Conservation (phyloP, 345 rosid species). For the Corchorus capsularis region DNA sequence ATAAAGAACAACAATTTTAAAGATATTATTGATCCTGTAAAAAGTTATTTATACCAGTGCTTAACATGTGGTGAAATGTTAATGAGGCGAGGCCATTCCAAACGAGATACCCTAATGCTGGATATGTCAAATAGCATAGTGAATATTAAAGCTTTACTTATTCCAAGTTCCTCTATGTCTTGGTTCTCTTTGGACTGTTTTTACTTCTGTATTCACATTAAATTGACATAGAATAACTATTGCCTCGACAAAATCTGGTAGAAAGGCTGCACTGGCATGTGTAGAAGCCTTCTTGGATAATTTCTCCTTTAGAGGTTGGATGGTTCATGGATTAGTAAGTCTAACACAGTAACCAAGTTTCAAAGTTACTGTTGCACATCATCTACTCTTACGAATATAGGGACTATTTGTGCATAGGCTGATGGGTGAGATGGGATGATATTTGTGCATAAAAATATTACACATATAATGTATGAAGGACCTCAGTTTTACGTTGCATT, state of each 20-base stretch:
- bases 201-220: background rate
- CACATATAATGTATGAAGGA: background rate
- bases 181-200: background rate
- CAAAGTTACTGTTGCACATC: too few species aligned
- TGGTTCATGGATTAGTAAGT: background rate
- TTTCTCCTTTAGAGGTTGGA: background rate
- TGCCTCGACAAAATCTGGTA: background rate
- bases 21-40: background rate
- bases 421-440: too few species aligned
- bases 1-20: background rate
- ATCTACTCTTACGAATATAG: too few species aligned
- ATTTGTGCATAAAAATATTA: too few species aligned
- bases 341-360: background rate
- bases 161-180: background rate
- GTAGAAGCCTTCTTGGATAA: background rate
- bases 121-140: background rate
- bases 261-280: conserved; percentile 5
- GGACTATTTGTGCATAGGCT: too few species aligned
- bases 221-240: background rate
- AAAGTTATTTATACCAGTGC: background rate
- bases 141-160: background rate
- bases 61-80: background rate
- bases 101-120: background rate
- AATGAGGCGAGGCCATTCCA: background rate
- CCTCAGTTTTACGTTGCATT: background rate